phyloP scores from a whole-genome alignment of 768 basidiomycete species.

The Pisolithus tinctorius region DNA sequence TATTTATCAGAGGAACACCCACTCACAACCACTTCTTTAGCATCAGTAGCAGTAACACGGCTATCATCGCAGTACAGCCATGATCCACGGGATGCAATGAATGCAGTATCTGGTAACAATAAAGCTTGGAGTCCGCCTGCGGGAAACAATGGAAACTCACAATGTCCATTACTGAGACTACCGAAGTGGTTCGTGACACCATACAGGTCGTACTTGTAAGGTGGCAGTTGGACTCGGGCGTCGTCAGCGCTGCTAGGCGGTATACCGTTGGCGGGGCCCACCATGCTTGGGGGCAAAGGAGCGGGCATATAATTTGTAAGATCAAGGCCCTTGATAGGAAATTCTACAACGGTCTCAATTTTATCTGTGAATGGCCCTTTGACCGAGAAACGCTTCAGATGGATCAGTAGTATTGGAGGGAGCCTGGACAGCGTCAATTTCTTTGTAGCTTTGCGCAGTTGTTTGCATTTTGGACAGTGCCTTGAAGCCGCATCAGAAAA shows the following conservation, averaged over 20 bases:
- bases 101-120: constrained; percentile 73
- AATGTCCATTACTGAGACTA: constrained; percentile 90
- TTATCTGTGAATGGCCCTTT: constrained; percentile 94
- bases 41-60: constrained; percentile 64
- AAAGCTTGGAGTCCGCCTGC: neutral
- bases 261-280: constrained; percentile 36
- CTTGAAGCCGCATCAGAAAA: constrained; percentile 32
- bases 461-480: constrained; percentile 94
- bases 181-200: constrained; percentile 96
- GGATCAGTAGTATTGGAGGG: constrained; percentile 88
- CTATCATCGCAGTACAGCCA: constrained; percentile 97
- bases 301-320: constrained; percentile 83
- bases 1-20: neutral
- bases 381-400: constrained; percentile 87
- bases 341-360: constrained; percentile 92
- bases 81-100: constrained; percentile 75
- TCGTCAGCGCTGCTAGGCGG: constrained; percentile 42
- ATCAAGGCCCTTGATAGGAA: constrained; percentile 60
- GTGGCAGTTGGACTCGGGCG: constrained; percentile 76
- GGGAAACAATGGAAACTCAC: constrained; percentile 42
- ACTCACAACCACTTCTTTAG: constrained; percentile 80
- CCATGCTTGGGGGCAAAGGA: constrained; percentile 60
- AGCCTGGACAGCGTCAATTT: constrained; percentile 85
- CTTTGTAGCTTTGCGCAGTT: constrained; percentile 79
- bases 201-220: constrained; percentile 91